phyloP scores from a whole-genome alignment of 2,329 filamentous ascomycete genomes.

The Microsporum canis region DNA sequence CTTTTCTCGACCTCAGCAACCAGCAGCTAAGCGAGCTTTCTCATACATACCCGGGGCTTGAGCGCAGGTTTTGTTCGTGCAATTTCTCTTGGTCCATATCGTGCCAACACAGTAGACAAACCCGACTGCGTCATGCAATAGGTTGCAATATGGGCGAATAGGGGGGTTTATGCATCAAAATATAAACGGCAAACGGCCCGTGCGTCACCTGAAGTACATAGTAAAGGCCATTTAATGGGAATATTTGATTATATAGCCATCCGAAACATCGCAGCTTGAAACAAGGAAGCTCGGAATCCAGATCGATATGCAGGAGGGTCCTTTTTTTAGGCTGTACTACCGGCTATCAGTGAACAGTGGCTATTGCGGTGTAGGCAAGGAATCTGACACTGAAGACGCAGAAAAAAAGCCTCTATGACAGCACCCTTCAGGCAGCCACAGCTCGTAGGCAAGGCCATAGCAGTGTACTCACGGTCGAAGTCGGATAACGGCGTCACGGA shows the following conservation, averaged over 20 bases:
- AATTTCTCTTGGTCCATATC: background rate
- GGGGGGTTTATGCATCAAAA: background rate
- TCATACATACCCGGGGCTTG: background rate
- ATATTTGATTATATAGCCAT: background rate
- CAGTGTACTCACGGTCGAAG: slow-evolving; percentile 1
- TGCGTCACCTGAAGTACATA: background rate
- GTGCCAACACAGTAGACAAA: background rate
- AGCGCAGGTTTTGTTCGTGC: background rate
- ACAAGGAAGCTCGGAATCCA: background rate
- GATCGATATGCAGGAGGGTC: background rate
- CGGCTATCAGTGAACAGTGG: background rate
- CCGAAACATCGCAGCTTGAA: background rate
- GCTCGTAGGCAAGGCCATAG: background rate
- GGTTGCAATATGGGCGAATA: background rate
- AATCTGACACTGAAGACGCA: background rate
- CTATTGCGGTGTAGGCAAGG: background rate
- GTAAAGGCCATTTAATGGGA: background rate
- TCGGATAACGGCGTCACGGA: background rate
- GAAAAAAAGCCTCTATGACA: background rate
- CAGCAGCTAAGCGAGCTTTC: background rate
- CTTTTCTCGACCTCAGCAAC: background rate
- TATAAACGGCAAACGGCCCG: background rate
- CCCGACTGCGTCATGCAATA: background rate
- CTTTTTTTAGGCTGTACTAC: background rate
- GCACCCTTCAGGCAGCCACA: background rate